These are phyloP conservation scores for Erodium chrysanthum DNA, from an alignment of 441 rosid species.

Conservation along the genomic window DNA sequence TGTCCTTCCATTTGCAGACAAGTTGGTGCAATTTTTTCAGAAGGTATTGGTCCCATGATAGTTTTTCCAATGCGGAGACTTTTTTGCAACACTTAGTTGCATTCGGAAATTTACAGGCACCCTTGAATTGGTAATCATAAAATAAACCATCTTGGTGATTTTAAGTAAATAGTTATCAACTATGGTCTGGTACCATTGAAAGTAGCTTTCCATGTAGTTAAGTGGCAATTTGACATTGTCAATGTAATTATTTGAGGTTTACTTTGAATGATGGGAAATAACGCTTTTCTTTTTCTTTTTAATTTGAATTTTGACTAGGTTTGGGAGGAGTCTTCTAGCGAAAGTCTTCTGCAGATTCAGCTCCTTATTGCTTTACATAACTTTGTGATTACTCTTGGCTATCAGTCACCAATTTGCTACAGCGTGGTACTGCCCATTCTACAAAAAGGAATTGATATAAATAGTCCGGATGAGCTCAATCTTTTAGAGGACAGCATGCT, in stretches of 20 bases:
- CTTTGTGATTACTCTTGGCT: slow-evolving; percentile 83
- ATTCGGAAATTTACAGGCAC: no score
- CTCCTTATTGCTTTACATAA: slow-evolving; percentile 86
- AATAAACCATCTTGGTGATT: background rate
- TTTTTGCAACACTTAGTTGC: background rate
- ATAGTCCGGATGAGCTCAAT: slow-evolving; percentile 80
- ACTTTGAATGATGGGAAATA: background rate
- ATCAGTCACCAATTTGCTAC: slow-evolving; percentile 77
- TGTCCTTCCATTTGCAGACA: slow-evolving; percentile 65
- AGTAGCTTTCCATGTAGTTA: background rate
- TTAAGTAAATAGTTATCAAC: background rate
- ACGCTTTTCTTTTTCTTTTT: slow-evolving; percentile 7
- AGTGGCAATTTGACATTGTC: background rate
- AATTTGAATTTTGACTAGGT: slow-evolving; percentile 40
- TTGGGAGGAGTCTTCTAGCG: slow-evolving; percentile 96
- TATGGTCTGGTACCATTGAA: background rate
- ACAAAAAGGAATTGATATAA: slow-evolving; percentile 73
- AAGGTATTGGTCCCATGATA: slow-evolving; percentile 37
- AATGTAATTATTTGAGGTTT: background rate
- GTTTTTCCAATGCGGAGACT: background rate
- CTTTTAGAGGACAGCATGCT: slow-evolving; percentile 95
- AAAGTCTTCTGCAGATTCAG: slow-evolving; percentile 95
- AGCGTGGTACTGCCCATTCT: slow-evolving; percentile 70
- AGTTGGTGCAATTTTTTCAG: slow-evolving; percentile 80
- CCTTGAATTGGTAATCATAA: background rate